phyloP scores from a whole-genome alignment of 1,284 basidiomycete genomes.

The Microbotryum scabiosae region DNA sequence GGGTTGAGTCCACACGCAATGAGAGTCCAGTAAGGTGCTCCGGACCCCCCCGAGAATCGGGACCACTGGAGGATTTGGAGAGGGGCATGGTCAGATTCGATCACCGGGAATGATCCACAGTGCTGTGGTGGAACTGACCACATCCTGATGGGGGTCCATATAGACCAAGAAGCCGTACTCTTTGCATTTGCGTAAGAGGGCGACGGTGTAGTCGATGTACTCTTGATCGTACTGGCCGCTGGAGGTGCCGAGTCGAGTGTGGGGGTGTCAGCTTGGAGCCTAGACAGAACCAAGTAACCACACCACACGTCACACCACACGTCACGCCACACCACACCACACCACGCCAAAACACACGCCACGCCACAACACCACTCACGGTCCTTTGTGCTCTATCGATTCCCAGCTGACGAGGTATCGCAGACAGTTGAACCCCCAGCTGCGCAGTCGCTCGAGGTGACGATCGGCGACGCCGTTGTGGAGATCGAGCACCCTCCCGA shows the following conservation, averaged over 20 bases:
- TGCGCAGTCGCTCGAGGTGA: conserved; percentile 73
- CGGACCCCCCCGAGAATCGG: conserved; percentile 89
- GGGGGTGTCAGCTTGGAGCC: not conserved
- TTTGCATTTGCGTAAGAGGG: conserved; percentile 80
- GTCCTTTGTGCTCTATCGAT: conserved; percentile 82
- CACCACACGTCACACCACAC: not conserved
- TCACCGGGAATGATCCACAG: not conserved
- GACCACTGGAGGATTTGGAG: conserved; percentile 63
- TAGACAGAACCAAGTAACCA: not conserved
- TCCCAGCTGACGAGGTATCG: conserved; percentile 93
- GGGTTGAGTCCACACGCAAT: conserved; percentile 87
- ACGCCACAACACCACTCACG: conserved; percentile 53
- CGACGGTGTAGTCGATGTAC: conserved; percentile 85
- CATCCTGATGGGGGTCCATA: conserved; percentile 95
- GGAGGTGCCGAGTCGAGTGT: conserved; percentile 4
- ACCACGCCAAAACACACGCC: not conserved
- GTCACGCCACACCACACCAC: not conserved
- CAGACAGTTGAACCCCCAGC: conserved; percentile 94
- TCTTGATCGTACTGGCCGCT: conserved; percentile 85
- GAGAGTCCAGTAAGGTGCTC: conserved; percentile 91
- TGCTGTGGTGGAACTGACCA: conserved; percentile 51
- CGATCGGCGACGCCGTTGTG: conserved; percentile 76
- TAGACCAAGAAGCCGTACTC: conserved; percentile 86
- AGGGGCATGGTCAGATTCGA: not conserved
- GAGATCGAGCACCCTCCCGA: conserved; percentile 67